Evolutionary conservation across 352 stramenopile genomes (phyloP).

Genomic region (Globisporangium abappressorium): DNA sequence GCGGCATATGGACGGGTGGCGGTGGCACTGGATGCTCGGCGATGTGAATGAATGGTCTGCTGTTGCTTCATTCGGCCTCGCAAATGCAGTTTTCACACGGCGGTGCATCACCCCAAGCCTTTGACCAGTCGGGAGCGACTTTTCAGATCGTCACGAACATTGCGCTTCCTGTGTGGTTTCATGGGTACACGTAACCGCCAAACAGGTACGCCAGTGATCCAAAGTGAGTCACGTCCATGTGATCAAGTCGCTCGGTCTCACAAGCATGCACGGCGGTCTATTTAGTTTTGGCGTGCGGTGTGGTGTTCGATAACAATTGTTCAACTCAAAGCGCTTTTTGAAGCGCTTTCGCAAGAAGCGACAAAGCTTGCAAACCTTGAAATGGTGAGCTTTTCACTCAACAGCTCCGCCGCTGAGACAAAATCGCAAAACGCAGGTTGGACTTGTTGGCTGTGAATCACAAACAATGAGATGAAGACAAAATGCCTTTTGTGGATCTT

Average conservation of each 20-base stretch:
- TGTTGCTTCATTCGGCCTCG: neutral
- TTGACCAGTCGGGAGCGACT: neutral
- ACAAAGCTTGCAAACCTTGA: no score
- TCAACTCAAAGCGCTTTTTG: no score
- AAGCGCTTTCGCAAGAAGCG: no score
- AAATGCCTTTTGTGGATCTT: no score
- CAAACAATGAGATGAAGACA: no score
- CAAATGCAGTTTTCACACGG: neutral
- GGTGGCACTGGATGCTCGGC: neutral
- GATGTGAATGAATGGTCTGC: neutral
- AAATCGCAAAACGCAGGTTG: no score
- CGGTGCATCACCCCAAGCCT: neutral
- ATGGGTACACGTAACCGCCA: neutral
- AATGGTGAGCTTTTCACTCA: no score
- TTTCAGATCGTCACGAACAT: neutral
- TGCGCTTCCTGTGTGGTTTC: neutral
- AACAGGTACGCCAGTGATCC: neutral
- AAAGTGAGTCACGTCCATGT: neutral
- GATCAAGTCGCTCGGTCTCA: neutral
- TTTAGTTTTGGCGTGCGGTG: neutral
- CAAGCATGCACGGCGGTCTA: neutral
- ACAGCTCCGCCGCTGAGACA: no score
- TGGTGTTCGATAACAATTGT: no score
- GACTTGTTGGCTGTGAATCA: no score
- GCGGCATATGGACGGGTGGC: neutral